Percentiles rank a stretch among this genome's conserved stretches.
phyloP scores from a whole-genome alignment of 2,329 filamentous ascomycete species.

The Hypoxylon rubiginosum region DNA sequence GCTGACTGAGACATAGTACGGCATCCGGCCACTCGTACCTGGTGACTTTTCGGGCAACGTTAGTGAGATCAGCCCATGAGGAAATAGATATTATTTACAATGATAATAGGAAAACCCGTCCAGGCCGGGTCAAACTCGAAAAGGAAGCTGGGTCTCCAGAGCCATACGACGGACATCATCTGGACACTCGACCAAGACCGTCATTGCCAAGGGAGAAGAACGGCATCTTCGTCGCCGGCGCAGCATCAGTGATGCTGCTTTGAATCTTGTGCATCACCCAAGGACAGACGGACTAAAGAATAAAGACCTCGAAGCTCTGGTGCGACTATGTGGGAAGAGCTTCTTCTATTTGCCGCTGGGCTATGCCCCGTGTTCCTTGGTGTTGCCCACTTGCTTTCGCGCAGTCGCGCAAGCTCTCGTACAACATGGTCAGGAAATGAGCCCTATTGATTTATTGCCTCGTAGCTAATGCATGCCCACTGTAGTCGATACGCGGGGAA shows the following conservation, averaged over 20 bases:
- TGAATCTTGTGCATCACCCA: conserved; percentile 59
- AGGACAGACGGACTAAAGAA: conserved; percentile 62
- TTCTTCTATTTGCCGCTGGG: conserved; percentile 71
- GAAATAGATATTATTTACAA: conserved; percentile 4
- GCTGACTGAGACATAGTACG: conserved; percentile 61
- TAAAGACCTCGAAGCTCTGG: conserved; percentile 69
- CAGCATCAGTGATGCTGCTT: conserved; percentile 69
- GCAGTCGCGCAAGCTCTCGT: conserved; percentile 75
- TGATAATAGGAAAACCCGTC: conserved; percentile 17
- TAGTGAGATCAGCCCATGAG: conserved; percentile 24
- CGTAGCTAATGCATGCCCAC: conserved; percentile 38
- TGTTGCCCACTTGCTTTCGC: conserved; percentile 75
- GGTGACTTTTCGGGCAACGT: conserved; percentile 48
- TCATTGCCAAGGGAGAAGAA: conserved; percentile 47
- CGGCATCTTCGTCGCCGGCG: conserved; percentile 59
- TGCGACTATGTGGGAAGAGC: conserved; percentile 74
- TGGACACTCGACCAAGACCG: conserved; percentile 44
- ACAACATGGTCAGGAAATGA: conserved; percentile 64
- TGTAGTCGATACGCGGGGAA: conserved; percentile 64
- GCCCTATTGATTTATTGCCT: background rate
- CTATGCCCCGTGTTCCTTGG: conserved; percentile 68
- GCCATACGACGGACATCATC: conserved; percentile 55
- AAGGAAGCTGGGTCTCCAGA: conserved; percentile 56
- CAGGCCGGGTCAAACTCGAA: conserved; percentile 45
- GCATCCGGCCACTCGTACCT: conserved; percentile 57